A percentile compares a stretch with the other conserved stretches of the same genome.
phyloP scores from a whole-genome alignment of 1,284 basidiomycete species.

The Pseudozyma hubeiensis region DNA sequence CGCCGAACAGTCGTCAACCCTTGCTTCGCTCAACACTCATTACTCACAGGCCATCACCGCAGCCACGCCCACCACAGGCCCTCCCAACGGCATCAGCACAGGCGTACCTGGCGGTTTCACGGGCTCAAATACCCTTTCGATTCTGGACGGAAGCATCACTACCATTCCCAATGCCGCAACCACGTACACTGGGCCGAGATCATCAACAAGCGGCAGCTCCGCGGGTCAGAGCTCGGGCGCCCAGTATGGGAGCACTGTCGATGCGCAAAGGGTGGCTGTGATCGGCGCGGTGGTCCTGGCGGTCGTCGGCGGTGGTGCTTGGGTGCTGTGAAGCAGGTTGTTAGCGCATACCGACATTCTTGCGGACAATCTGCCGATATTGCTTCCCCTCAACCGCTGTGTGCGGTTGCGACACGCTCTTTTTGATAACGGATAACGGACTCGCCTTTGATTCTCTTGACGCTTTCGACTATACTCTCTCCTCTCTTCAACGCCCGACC shows the following conservation, averaged over 20 bases:
- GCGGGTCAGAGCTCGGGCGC: not conserved
- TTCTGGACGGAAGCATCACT: slow-evolving; percentile 33
- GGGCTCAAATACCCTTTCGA: slow-evolving; percentile 16
- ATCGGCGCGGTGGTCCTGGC: slow-evolving; percentile 2
- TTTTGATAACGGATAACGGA: no score
- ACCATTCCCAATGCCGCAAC: slow-evolving; percentile 49
- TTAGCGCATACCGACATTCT: no score
- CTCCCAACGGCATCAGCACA: slow-evolving; percentile 30
- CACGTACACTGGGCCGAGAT: slow-evolving; percentile 30
- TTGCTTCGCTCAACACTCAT: slow-evolving; percentile 38
- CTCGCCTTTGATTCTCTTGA: no score
- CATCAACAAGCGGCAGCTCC: not conserved
- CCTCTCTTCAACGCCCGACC: no score
- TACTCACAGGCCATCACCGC: slow-evolving; percentile 43
- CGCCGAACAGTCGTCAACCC: slow-evolving; percentile 22
- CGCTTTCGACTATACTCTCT: no score
- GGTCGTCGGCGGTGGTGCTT: slow-evolving; percentile 18
- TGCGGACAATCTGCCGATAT: no score
- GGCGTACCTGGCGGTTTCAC: slow-evolving; percentile 42
- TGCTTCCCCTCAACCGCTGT: no score
- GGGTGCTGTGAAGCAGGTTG: slow-evolving; percentile 6
- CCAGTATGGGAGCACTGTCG: not conserved
- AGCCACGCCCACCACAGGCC: slow-evolving; percentile 37
- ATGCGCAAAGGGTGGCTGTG: not conserved
- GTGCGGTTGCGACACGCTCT: no score